Base-by-base conservation (phyloP, 345 rosid species). In the Eucalyptus virginea region DNA sequence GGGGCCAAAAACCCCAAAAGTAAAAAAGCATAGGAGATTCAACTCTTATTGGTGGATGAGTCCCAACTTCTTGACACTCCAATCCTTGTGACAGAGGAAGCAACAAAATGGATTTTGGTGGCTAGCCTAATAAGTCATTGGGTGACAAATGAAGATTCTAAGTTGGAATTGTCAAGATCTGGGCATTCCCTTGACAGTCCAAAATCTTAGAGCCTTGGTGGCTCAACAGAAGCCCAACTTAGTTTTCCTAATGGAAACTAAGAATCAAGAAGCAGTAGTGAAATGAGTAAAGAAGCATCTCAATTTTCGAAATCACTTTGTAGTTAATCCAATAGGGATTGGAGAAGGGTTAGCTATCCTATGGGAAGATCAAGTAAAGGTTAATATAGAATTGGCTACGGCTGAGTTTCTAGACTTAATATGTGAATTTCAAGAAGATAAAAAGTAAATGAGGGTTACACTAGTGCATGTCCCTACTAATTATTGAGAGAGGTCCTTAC, bases 241-340 rank as follows among this genome's bases (percentile, higher is more conserved):
- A 56, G 3, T 56, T 56, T 56, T 23, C 28, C 28, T 56, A 56
- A 23, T 56, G 6, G 12, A 56, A 56, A 56, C 60, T 56, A 56
- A 56, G 12, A 56, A 23, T 56, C 62, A 56, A 9, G 12, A 56
- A 56, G 62, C 3, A 23, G 0, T 23, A 56, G 13, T 56, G 62
- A 56, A 56, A 23, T 3, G 3, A 56, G 62, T 56, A 9, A 0
- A 23, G 62, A 56, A 56, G 60, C 1, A 0, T 56, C 12, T 56
- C 3, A 56, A 9, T 56, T 52, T 52, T 52, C 4, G 0, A 0
- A 56, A 56, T 56, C 6, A 56, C 28, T 56, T 56, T 56, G 60
- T 56, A 56, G 0, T 56, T 56, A 56, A 56, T 23, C 6, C 0
- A 23, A 3, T 0, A 56, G 28, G 28, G 0, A 56, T 56, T 56